These are phyloP conservation scores for Heterobasidion occidentale DNA, from an alignment of 1,284 basidiomycete genomes.

Conservation along the genomic window DNA sequence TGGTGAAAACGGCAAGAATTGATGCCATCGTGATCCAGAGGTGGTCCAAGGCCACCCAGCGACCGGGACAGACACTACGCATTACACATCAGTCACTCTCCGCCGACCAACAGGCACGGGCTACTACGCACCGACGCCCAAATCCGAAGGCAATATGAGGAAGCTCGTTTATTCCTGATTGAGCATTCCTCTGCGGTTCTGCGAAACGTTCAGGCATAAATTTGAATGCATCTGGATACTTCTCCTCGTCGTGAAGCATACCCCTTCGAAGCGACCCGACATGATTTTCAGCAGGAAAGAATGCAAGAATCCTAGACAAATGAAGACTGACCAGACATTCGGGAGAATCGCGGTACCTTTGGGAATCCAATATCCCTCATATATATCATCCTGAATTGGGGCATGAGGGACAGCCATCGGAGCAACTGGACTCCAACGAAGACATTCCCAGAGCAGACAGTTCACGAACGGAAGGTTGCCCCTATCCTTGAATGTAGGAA, in stretches of 20 bases:
- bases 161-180: conserved; percentile 17
- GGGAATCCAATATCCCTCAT: conserved; percentile 35
- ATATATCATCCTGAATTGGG: conserved; percentile 28
- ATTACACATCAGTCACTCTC: neutral
- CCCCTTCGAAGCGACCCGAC: neutral
- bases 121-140: conserved; percentile 26
- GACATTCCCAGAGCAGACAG: conserved; percentile 13
- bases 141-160: conserved; percentile 25
- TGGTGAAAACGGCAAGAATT: conserved; percentile 33
- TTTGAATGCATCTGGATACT: conserved; percentile 1
- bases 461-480: neutral
- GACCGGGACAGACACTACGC: conserved; percentile 36
- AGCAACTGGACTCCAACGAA: conserved; percentile 10
- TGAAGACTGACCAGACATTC: conserved; percentile 31
- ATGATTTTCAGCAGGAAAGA: neutral
- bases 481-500: conserved; percentile 1
- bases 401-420: conserved; percentile 1
- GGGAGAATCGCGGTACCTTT: conserved; percentile 31
- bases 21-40: conserved; percentile 41
- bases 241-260: neutral
- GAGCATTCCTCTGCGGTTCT: conserved; percentile 15
- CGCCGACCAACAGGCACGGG: neutral
- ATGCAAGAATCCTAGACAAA: conserved; percentile 3
- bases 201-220: conserved; percentile 11
- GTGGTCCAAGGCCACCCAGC: conserved; percentile 33